Evolutionary conservation across 208 protist species (phyloP), one percentile per base, ranked within the genome.

Genomic region (Leishmania aethiopica): DNA sequence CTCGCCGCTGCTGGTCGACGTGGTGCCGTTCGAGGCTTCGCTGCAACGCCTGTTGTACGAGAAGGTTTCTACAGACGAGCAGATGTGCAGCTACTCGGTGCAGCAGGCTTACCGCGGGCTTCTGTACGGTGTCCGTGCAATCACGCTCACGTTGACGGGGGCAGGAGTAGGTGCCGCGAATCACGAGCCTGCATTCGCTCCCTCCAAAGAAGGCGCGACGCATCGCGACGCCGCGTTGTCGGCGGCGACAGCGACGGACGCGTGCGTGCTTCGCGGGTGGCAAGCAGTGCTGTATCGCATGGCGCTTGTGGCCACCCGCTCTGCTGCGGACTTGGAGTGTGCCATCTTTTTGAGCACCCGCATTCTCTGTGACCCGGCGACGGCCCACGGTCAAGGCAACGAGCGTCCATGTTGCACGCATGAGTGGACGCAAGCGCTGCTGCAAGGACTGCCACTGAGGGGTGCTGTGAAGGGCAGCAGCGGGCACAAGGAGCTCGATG

Each of bases 301-400:
- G 85, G 86, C 90, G 17, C 59, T 80, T 7, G 81, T 57, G 19
- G 82, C 86, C 1, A 73, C 88, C 11, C 67, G 74, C 3, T 89
- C 83, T 5, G 75, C 77, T 19, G 11, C 45, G 6, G 80, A 73
- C 49, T 47, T 92, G 45, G 77, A 78, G 47, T 88, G 86, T 69
- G 67, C 82, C 22, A 77, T 92, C 17, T 97, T 92, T 75, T 57
- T 96, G 19, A 93, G 92, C 6, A 86, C 76, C 8, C 90, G 88
- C 5, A 76, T 96, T 3, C 75, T 97, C 42, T 92, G 86, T 73
- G 93, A 95, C 77, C 85, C 83, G 17, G 89, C 89, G 2, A 85
- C 92, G 7, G 78, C 76, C 0, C 89, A 91, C 72, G 94, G 94
- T 45, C 88, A 95, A 75, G 94, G 94, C n/a, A 97, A 97, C 74